phyloP scores from a whole-genome alignment of 495 filamentous ascomycete species.

The Xylaria grammica region DNA sequence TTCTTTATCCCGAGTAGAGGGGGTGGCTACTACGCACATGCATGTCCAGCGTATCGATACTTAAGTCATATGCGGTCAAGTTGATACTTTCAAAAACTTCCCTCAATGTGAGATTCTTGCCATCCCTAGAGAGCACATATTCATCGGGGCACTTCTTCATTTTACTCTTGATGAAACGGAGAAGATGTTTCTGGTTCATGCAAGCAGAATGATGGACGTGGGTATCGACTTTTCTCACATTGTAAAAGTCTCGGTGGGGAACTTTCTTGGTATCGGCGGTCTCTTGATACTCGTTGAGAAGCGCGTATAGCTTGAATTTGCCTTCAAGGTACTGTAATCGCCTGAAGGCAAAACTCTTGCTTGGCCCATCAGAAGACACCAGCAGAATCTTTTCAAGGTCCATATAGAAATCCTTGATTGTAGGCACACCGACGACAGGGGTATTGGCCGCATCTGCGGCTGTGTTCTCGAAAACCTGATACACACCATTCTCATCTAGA shows the following conservation, averaged over 20 bases:
- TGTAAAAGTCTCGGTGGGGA: conserved; percentile 98
- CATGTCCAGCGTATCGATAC: conserved; percentile 99
- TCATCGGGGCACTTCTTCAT: conserved; percentile 98
- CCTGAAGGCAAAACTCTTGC: conserved; percentile 95
- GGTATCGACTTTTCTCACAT: conserved; percentile 97
- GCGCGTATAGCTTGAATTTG: conserved; percentile 90
- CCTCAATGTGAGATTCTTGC: conserved; percentile 84
- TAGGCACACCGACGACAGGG: conserved; percentile 81
- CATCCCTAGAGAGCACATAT: conserved; percentile 90
- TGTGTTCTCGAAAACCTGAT: conserved; percentile 81
- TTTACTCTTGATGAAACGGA: conserved; percentile 99
- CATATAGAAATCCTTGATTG: conserved; percentile 90
- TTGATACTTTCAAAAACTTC: conserved; percentile 98
- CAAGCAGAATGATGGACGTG: conserved; percentile 99
- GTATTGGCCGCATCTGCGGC: conserved; percentile 62
- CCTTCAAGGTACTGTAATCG: conserved; percentile 94
- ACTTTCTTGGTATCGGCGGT: conserved; percentile 97
- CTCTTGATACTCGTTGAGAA: conserved; percentile 96
- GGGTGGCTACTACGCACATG: conserved; percentile 65
- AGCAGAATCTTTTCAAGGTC: conserved; percentile 86
- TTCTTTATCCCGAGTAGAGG: neutral
- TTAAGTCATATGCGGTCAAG: conserved; percentile 94
- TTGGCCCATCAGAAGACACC: conserved; percentile 90
- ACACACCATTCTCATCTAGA: conserved; percentile 84
- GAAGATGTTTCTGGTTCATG: conserved; percentile 98